Evolutionary conservation across 768 basidiomycete genomes (phyloP).

Genomic region (Tricholoma furcatifolium): DNA sequence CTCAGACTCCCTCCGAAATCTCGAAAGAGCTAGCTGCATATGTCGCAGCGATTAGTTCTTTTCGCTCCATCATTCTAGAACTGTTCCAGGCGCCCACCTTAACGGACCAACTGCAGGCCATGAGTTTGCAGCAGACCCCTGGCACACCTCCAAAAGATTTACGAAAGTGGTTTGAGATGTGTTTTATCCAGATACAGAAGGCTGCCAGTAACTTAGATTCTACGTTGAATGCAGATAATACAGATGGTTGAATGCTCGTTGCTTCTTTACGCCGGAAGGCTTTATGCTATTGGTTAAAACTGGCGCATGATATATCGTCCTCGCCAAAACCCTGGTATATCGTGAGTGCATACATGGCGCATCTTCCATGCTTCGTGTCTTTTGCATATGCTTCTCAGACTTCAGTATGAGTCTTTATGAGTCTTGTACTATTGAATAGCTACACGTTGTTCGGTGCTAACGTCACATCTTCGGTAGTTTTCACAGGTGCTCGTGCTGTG

Average conservation of each 20-base stretch:
- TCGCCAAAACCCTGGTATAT: too few species aligned
- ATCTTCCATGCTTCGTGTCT: too few species aligned
- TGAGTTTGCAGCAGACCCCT: conserved; percentile 13
- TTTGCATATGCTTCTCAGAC: too few species aligned
- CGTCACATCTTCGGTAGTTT: too few species aligned
- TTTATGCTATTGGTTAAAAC: too few species aligned
- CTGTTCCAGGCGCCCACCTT: conserved; percentile 23
- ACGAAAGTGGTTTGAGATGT: conserved; percentile 62
- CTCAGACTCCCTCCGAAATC: conserved; percentile 51
- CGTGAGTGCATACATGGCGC: too few species aligned
- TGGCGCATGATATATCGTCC: too few species aligned
- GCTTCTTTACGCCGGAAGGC: not conserved
- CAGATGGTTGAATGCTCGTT: not conserved
- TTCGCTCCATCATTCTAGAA: conserved; percentile 31
- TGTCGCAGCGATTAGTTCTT: conserved; percentile 30
- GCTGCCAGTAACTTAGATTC: conserved; percentile 28
- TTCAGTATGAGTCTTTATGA: too few species aligned
- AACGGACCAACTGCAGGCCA: conserved; percentile 29
- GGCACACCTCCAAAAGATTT: conserved; percentile 29
- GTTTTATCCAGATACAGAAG: conserved; percentile 61
- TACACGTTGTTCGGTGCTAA: too few species aligned
- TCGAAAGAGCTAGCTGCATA: conserved; percentile 37
- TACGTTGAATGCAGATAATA: conserved; percentile 19
- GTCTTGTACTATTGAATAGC: too few species aligned
- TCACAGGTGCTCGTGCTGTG: too few species aligned